Evolutionary conservation across 2,329 filamentous ascomycete species (phyloP).

Genomic region (Sarocladium oryzae): DNA sequence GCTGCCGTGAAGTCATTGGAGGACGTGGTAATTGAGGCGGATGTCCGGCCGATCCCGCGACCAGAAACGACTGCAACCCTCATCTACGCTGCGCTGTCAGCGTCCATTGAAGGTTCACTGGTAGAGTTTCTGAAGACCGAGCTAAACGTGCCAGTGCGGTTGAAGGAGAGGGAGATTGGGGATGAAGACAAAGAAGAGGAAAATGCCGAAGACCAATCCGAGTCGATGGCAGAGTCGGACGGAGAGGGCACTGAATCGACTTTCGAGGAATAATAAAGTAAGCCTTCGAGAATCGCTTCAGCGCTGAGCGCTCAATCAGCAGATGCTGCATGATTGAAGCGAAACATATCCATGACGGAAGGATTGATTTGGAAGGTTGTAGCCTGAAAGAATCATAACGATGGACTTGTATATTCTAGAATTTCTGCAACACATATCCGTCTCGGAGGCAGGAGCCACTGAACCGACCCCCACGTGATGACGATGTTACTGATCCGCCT

Average conservation of each 20-base stretch:
- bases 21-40: constrained; percentile 43
- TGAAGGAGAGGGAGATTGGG: background rate
- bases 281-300: too few relatives aligned
- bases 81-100: constrained; percentile 53
- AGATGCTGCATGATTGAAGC: too few relatives aligned
- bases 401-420: too few relatives aligned
- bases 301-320: too few relatives aligned
- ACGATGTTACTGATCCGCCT: background rate
- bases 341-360: too few relatives aligned
- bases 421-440: too few relatives aligned
- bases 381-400: too few relatives aligned
- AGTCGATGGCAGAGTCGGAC: background rate
- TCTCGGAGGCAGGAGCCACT: too few relatives aligned
- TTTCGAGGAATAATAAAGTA: too few relatives aligned
- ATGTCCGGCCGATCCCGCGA: constrained; percentile 47
- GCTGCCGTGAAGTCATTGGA: constrained; percentile 41
- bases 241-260: too few relatives aligned
- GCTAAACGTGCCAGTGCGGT: constrained; percentile 9
- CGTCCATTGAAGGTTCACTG: constrained; percentile 36
- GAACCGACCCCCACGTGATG: constrained; percentile 7
- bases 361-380: too few relatives aligned
- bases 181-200: background rate
- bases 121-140: constrained; percentile 11
- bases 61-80: constrained; percentile 48
- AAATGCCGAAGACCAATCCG: background rate